Evolutionary conservation across 1,284 basidiomycete species (phyloP).

Genomic region (Cerioporus squamosus): DNA sequence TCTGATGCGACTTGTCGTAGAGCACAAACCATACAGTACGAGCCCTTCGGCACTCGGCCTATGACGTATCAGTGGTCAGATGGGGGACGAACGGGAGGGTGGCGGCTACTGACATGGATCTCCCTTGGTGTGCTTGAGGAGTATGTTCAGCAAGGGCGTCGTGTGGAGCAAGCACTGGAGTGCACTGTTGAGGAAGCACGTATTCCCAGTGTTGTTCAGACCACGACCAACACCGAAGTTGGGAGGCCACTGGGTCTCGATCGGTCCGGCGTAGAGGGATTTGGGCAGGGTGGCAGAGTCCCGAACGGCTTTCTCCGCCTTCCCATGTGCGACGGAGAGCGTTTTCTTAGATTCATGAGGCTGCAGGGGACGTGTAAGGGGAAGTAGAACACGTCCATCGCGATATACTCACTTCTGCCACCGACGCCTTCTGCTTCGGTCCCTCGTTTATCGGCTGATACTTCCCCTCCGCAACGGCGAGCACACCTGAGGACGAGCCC

Average conservation of each 20-base stretch:
- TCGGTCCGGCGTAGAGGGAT: slow-evolving; percentile 50
- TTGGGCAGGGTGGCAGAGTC: slow-evolving; percentile 15
- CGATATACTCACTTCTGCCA: slow-evolving; percentile 22
- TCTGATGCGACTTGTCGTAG: slow-evolving; percentile 60
- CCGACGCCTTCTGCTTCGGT: slow-evolving; percentile 40
- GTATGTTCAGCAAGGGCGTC: slow-evolving; percentile 80
- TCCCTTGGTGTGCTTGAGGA: slow-evolving; percentile 54
- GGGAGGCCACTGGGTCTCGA: slow-evolving; percentile 64
- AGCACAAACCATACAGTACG: slow-evolving; percentile 82
- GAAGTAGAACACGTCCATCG: neutral
- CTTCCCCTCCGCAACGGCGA: slow-evolving; percentile 70
- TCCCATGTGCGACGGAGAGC: slow-evolving; percentile 7
- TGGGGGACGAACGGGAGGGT: slow-evolving; percentile 9
- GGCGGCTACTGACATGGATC: slow-evolving; percentile 41
- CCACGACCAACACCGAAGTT: slow-evolving; percentile 59
- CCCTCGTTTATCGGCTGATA: slow-evolving; percentile 78
- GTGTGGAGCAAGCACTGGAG: slow-evolving; percentile 96
- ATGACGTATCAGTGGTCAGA: slow-evolving; percentile 13
- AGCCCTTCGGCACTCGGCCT: slow-evolving; percentile 57
- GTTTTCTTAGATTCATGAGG: slow-evolving; percentile 12
- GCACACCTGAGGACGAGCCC: slow-evolving; percentile 74
- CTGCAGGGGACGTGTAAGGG: slow-evolving; percentile 1
- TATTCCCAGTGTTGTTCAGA: slow-evolving; percentile 92
- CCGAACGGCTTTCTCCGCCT: slow-evolving; percentile 17
- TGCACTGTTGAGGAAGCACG: slow-evolving; percentile 96